These are phyloP conservation scores for Heterobasidion occidentale DNA, from an alignment of 1,284 basidiomycete genomes.

Conservation along the genomic window DNA sequence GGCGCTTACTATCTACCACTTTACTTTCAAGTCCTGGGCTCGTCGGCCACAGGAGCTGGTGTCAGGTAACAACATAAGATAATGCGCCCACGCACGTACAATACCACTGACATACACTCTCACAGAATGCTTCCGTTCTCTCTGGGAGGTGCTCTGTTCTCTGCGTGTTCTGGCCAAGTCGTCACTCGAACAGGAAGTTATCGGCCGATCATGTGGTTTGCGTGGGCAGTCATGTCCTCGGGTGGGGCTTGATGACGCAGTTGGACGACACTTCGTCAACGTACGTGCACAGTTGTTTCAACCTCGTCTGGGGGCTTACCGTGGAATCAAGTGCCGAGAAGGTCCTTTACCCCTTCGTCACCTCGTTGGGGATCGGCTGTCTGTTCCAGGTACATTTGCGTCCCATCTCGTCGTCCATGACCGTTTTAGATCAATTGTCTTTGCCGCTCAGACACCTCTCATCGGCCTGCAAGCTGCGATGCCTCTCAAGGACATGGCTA, in stretches of 20 bases:
- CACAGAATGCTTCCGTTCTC: conserved; percentile 71
- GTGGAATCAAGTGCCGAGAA: conserved; percentile 39
- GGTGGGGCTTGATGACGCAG: conserved; percentile 61
- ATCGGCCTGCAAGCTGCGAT: conserved; percentile 75
- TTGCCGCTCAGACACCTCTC: conserved; percentile 41
- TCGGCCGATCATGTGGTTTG: conserved; percentile 53
- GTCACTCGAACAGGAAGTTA: conserved; percentile 58
- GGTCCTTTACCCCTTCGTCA: conserved; percentile 52
- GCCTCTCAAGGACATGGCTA: conserved; percentile 78
- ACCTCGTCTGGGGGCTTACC: not conserved
- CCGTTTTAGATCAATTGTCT: not conserved
- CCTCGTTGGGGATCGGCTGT: conserved; percentile 52
- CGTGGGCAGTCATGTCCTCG: conserved; percentile 49
- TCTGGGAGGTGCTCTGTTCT: conserved; percentile 49
- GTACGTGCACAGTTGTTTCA: conserved; percentile 21
- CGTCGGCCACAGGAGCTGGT: conserved; percentile 69
- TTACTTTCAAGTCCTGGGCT: conserved; percentile 74
- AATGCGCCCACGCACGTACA: too few species aligned
- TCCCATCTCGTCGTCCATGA: not conserved
- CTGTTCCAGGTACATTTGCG: conserved; percentile 45
- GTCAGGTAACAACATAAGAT: conserved; percentile 40
- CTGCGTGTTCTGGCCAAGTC: conserved; percentile 51
- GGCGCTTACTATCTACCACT: conserved; percentile 69
- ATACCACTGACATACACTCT: not conserved
- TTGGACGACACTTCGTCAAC: conserved; percentile 33